Evolutionary conservation across 2,329 filamentous ascomycete species (phyloP).

Genomic region (Dactylellina haptotyla): DNA sequence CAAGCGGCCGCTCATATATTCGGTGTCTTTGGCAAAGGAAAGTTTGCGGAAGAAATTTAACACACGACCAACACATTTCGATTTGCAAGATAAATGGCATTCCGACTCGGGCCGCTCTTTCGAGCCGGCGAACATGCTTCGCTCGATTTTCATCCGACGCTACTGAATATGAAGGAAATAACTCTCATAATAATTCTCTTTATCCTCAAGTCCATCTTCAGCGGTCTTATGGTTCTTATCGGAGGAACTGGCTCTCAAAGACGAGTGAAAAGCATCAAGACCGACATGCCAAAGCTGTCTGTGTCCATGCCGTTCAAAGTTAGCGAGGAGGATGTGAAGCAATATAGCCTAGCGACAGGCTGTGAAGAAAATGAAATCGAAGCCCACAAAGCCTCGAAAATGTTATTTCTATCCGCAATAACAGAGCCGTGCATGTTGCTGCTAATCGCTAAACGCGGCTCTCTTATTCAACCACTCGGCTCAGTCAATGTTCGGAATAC

Average conservation of each 20-base stretch:
- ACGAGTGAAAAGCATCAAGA: conserved; percentile 8
- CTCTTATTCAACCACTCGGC: conserved; percentile 43
- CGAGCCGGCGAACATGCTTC: conserved; percentile 17
- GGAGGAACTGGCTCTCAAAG: conserved; percentile 14
- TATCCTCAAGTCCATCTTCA: conserved; percentile 31
- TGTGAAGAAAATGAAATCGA: conserved; percentile 14
- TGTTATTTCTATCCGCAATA: conserved; percentile 26
- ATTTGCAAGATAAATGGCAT: conserved; percentile 3
- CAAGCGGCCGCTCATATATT: too few species aligned
- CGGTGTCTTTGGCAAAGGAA: neutral
- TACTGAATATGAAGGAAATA: conserved; percentile 24
- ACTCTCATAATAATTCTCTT: conserved; percentile 32
- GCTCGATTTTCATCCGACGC: conserved; percentile 31
- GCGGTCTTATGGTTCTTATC: conserved; percentile 29
- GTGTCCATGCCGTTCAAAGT: conserved; percentile 45
- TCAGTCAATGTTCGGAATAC: conserved; percentile 41
- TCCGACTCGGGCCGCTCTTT: conserved; percentile 18
- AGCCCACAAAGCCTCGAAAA: conserved; percentile 6
- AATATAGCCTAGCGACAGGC: conserved; percentile 12
- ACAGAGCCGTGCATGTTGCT: conserved; percentile 45
- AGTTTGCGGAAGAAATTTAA: conserved; percentile 31
- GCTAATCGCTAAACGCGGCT: conserved; percentile 27
- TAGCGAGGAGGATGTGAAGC: conserved; percentile 26
- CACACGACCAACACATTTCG: conserved; percentile 31
- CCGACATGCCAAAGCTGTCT: conserved; percentile 39